These are phyloP conservation scores for Castanea crenata DNA, from an alignment of 306 rosid species.

Conservation along the genomic window DNA sequence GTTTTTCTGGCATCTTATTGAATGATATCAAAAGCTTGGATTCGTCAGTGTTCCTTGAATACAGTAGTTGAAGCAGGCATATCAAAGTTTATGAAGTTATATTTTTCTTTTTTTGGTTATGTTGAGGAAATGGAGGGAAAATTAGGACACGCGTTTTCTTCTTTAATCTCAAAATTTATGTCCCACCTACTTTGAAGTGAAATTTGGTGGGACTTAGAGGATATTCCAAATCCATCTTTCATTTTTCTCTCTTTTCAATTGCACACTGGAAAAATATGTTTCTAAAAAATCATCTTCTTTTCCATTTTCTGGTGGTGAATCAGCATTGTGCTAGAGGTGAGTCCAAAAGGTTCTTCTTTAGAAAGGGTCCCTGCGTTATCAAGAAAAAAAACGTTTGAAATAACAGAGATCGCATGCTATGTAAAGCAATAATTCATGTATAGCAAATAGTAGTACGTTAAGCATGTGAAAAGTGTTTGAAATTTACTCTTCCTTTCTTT, in stretches of 20 bases:
- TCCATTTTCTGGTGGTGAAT: background rate
- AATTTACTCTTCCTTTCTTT: background rate
- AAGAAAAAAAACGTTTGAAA: background rate
- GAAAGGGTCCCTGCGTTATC: too few relatives aligned
- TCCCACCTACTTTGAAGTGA: background rate
- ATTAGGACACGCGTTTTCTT: background rate
- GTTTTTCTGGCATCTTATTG: background rate
- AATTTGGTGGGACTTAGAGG: too few relatives aligned
- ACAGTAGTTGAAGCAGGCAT: background rate
- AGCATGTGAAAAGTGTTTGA: background rate
- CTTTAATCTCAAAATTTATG: background rate
- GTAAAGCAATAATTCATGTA: conserved; percentile 2
- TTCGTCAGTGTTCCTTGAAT: background rate
- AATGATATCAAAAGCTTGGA: background rate
- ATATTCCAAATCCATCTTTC: background rate
- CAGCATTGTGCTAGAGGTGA: background rate
- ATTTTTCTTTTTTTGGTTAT: background rate
- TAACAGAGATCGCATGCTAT: background rate
- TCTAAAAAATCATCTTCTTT: background rate
- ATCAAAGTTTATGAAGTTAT: background rate
- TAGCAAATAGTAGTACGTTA: background rate
- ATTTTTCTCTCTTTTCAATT: background rate
- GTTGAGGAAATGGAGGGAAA: background rate
- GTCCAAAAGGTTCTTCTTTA: too few relatives aligned
- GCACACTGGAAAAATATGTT: background rate